Evolutionary conservation across 345 rosid genomes (phyloP).

Genomic region (Nephelium lappaceum): DNA sequence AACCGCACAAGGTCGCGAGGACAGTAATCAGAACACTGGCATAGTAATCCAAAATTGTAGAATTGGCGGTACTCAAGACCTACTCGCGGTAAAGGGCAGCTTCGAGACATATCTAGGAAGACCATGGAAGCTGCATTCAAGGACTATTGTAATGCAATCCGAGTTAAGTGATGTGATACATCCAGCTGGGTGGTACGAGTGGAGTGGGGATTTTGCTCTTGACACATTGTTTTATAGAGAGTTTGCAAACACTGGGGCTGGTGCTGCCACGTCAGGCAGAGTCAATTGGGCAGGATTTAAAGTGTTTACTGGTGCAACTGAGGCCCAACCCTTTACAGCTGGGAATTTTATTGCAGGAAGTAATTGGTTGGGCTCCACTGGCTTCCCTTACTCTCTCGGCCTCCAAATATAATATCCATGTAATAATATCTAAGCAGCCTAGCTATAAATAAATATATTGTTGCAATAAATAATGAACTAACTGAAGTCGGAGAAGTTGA

Average conservation of each 20-base stretch:
- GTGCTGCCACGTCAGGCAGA: slow-evolving; percentile 55
- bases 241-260: slow-evolving; percentile 60
- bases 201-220: slow-evolving; percentile 68
- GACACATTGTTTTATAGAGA: slow-evolving; percentile 63
- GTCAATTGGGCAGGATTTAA: slow-evolving; percentile 60
- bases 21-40: slow-evolving; percentile 72
- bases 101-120: slow-evolving; percentile 61
- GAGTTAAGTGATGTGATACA: slow-evolving; percentile 52
- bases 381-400: slow-evolving; percentile 62
- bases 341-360: slow-evolving; percentile 56
- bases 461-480: neutral
- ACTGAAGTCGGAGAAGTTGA: neutral
- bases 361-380: slow-evolving; percentile 61
- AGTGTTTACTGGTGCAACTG: slow-evolving; percentile 39
- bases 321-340: slow-evolving; percentile 53
- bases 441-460: neutral
- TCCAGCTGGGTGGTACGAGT: slow-evolving; percentile 68
- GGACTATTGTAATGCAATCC: slow-evolving; percentile 67
- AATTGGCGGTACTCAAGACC: slow-evolving; percentile 65
- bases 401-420: slow-evolving; percentile 27
- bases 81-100: slow-evolving; percentile 33
- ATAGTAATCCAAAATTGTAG: slow-evolving; percentile 73
- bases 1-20: slow-evolving; percentile 76
- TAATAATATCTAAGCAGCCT: neutral
- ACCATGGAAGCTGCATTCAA: slow-evolving; percentile 71